phyloP scores from a whole-genome alignment of 306 rosid genomes.

The Cicer judaicum region DNA sequence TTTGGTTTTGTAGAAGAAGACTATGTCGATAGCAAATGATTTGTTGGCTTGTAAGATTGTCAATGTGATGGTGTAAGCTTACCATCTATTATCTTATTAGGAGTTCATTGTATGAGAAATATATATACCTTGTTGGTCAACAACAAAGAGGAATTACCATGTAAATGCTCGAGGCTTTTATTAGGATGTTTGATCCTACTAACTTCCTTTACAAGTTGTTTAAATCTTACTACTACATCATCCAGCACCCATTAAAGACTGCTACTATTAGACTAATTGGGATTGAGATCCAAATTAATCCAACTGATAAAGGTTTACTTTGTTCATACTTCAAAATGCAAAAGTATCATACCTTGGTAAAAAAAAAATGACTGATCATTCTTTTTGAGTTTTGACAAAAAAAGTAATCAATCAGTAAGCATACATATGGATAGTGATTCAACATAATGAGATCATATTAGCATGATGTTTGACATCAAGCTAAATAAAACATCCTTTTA shows the following conservation, averaged over 20 bases:
- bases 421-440: conserved; percentile 1
- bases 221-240: conserved; percentile 9
- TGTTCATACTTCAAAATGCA: conserved; percentile 18
- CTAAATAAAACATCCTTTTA: conserved; percentile 15
- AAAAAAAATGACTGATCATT: conserved; percentile 7
- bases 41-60: conserved; percentile 43
- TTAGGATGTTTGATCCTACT: conserved; percentile 39
- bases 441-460: not conserved
- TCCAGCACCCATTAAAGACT: conserved; percentile 2
- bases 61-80: conserved; percentile 34
- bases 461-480: conserved; percentile 1
- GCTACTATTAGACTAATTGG: too few relatives aligned
- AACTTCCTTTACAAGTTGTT: conserved; percentile 34
- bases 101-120: conserved; percentile 37
- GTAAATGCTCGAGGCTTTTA: conserved; percentile 44
- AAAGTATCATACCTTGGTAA: not conserved
- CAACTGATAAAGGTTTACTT: not conserved
- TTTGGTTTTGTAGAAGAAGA: conserved; percentile 46
- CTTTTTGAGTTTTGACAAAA: not conserved
- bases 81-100: conserved; percentile 29
- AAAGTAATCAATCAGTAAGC: not conserved
- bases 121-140: conserved; percentile 38
- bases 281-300: not conserved
- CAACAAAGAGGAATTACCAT: conserved; percentile 16
- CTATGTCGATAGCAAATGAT: conserved; percentile 42